Base-by-base conservation (phyloP, 2,329 filamentous ascomycete species). In the Phaeosphaeria sp. region DNA sequence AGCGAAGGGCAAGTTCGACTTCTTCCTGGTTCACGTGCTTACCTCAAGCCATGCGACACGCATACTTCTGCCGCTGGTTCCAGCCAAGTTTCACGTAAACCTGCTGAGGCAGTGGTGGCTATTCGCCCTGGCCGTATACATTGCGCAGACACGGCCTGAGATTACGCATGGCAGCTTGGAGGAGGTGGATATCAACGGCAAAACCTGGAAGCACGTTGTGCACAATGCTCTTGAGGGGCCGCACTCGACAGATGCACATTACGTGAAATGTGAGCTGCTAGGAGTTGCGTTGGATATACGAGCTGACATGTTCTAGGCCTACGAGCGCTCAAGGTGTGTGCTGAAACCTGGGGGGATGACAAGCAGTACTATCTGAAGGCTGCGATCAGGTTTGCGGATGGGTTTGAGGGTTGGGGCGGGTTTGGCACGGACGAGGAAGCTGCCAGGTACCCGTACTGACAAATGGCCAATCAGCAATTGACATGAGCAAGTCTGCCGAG, bases 81-180 rank as follows among this genome's bases (percentile, higher is more conserved):
- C 93, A 0, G 77, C 83, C 15, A 86, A 87, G 68, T 89, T 89
- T 67, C 94, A 97, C 66, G 75, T 92, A 46, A 81, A 81, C 21
- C 80, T 99, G 4, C 83, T 98, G 9, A 84, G 90, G 41, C 89
- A 96, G 74, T 98, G 95, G 93, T 97, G 92, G 91, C 80, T 99
- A 5, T 85, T 97, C 43, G 87, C 90, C 0, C 76, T 97, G 43
- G 85, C 88, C 0, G 85, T 93, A 11, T 98, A 95, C 72, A 86
- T 97, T 52, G 80, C 88, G 1, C 89, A 91, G 69, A 79, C 90
- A 23, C 84, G 94, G 20, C 95, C 93, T 0, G 80, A 83, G 56
- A 87, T 97, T 55, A 84, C 90, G 54, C 79, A 86, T n/a, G 85
- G 89, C 55, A 82, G 84, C 22, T n/a, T 95, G 56, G 81, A 83